Percentiles rank a stretch among this genome's conserved stretches.
phyloP scores from a whole-genome alignment of 1,284 basidiomycete species.

The Apiotrichum mycotoxinovorans region DNA sequence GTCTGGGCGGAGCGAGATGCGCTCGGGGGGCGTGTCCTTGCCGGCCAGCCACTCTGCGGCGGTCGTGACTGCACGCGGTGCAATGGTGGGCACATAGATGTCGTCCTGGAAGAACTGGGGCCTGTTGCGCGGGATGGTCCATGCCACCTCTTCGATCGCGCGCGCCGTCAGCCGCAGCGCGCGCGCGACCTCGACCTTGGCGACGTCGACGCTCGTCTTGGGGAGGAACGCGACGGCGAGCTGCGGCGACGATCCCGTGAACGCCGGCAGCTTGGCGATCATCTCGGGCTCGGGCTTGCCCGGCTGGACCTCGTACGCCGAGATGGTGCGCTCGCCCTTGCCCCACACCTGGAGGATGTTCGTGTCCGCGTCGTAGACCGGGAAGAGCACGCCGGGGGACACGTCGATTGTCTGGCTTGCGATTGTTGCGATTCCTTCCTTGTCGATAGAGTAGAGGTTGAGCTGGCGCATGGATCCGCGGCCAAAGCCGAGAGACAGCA shows the following conservation, averaged over 20 bases:
- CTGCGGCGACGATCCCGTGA: constrained; percentile 45
- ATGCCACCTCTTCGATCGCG: constrained; percentile 51
- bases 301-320: constrained; percentile 48
- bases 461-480: constrained; percentile 51
- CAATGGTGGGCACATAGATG: constrained; percentile 49
- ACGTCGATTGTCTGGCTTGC: constrained; percentile 48
- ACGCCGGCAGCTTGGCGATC: constrained; percentile 46
- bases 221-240: constrained; percentile 49
- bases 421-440: constrained; percentile 26
- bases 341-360: constrained; percentile 51
- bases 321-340: constrained; percentile 52
- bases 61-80: constrained; percentile 27
- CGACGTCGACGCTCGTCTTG: constrained; percentile 49
- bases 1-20: constrained; percentile 40
- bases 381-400: constrained; percentile 53
- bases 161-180: constrained; percentile 47
- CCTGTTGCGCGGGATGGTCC: constrained; percentile 51
- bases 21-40: constrained; percentile 12
- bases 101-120: constrained; percentile 55
- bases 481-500: constrained; percentile 52
- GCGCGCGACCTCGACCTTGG: constrained; percentile 50
- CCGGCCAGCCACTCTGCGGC: constrained; percentile 45
- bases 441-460: constrained; percentile 41
- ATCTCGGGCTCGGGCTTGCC: constrained; percentile 27
- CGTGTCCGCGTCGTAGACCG: constrained; percentile 52